Conservation (phyloP, 208 protist species). For the Crithidia sp. region DNA sequence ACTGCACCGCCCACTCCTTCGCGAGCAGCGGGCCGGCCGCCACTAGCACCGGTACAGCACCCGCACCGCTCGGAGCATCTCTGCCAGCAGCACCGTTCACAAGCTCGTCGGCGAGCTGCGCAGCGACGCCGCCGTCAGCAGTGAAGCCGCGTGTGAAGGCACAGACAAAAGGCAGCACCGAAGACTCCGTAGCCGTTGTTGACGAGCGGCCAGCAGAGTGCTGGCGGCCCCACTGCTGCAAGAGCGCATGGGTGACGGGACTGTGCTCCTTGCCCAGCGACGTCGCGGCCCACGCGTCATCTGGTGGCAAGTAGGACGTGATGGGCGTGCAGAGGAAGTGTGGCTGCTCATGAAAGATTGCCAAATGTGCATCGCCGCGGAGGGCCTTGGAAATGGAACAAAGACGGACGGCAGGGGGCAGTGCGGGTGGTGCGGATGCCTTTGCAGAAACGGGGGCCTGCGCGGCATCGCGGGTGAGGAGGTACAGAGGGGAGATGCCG, state of each 20-base stretch:
- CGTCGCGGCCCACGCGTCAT: slow-evolving; percentile 24
- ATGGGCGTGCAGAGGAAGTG: slow-evolving; percentile 39
- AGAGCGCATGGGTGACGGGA: slow-evolving; percentile 20
- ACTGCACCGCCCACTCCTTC: slow-evolving; percentile 68
- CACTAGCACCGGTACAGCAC: slow-evolving; percentile 42
- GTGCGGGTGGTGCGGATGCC: neutral
- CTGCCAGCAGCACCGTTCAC: slow-evolving; percentile 13
- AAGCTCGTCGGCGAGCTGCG: slow-evolving; percentile 28
- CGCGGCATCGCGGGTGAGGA: slow-evolving; percentile 28
- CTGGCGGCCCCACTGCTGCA: slow-evolving; percentile 28
- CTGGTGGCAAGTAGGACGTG: slow-evolving; percentile 16
- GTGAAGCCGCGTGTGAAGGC: slow-evolving; percentile 66
- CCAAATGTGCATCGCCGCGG: neutral
- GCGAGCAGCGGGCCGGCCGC: slow-evolving; percentile 70
- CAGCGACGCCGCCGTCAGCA: slow-evolving; percentile 43
- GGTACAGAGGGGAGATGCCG: slow-evolving; percentile 15
- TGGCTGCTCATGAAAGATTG: neutral
- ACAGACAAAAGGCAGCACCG: slow-evolving; percentile 24
- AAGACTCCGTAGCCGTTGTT: neutral
- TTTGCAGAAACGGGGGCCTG: neutral
- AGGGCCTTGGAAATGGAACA: neutral
- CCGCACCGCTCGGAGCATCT: neutral
- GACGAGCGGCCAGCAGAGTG: neutral
- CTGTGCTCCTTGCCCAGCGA: slow-evolving; percentile 13
- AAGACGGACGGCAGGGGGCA: slow-evolving; percentile 1